Percentiles rank a stretch among this genome's conserved stretches.
Conservation (phyloP, 2,329 filamentous ascomycete genomes). For the Neonectria ditissima region DNA sequence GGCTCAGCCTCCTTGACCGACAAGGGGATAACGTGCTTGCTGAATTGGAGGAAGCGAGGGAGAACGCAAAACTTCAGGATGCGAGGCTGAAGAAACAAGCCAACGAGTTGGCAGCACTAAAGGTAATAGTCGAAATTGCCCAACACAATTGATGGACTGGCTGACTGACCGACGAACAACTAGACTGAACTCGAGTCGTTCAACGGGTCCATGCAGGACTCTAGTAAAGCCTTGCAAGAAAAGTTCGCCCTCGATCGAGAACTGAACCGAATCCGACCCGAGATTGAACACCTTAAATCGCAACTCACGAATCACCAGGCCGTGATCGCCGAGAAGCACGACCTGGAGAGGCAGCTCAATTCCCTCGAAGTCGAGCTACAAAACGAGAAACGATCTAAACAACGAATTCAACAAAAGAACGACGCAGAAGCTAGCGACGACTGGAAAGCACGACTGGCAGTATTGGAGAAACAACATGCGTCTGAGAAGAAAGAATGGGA, state of each 20-base stretch:
- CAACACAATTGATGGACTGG: background rate
- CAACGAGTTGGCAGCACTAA: constrained; percentile 60
- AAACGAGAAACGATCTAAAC: constrained; percentile 70
- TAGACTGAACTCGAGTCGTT: constrained; percentile 79
- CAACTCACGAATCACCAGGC: constrained; percentile 72
- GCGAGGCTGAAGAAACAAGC: constrained; percentile 61
- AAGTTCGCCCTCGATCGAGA: constrained; percentile 66
- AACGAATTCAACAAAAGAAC: constrained; percentile 46
- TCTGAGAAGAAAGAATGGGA: constrained; percentile 60
- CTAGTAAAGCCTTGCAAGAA: constrained; percentile 74
- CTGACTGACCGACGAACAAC: constrained; percentile 22
- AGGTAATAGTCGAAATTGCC: constrained; percentile 51
- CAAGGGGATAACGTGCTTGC: constrained; percentile 54
- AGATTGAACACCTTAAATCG: constrained; percentile 67
- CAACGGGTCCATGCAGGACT: constrained; percentile 74
- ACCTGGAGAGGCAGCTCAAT: constrained; percentile 81
- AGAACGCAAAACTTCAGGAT: constrained; percentile 59
- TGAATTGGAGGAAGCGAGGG: constrained; percentile 58
- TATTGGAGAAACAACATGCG: constrained; percentile 52
- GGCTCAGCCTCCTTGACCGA: constrained; percentile 62
- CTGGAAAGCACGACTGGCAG: constrained; percentile 51
- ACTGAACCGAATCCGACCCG: constrained; percentile 64
- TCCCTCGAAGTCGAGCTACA: constrained; percentile 85
- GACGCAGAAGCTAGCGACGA: constrained; percentile 58
- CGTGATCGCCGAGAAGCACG: constrained; percentile 81